phyloP scores from a whole-genome alignment of 345 rosid species.

The Pseudoturritis turrita region DNA sequence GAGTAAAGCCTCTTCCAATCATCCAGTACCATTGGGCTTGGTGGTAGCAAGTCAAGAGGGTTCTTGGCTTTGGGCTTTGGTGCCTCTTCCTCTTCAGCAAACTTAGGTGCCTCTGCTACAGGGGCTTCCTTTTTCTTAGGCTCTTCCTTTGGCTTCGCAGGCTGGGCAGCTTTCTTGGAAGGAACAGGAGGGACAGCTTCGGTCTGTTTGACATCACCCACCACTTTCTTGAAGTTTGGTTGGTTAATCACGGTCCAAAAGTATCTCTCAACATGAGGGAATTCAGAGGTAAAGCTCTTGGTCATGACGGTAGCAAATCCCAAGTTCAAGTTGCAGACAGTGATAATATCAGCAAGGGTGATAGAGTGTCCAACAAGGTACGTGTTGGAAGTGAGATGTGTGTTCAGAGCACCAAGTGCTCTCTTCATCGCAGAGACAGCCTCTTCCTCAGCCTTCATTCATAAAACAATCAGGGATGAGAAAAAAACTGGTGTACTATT shows the following conservation, averaged over 20 bases:
- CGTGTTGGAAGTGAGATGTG: conserved; percentile 69
- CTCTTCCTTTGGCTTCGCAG: conserved; percentile 68
- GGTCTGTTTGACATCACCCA: conserved; percentile 84
- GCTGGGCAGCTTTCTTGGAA: conserved; percentile 64
- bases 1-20: conserved; percentile 99
- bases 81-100: conserved; percentile 57
- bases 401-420: conserved; percentile 68
- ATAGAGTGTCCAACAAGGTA: conserved; percentile 89
- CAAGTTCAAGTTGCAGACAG: conserved; percentile 59
- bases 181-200: conserved; percentile 53
- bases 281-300: conserved; percentile 76
- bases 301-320: conserved; percentile 59
- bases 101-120: conserved; percentile 39
- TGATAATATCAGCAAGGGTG: conserved; percentile 77
- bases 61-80: conserved; percentile 88
- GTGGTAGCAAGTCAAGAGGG: conserved; percentile 90
- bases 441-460: conserved; percentile 77
- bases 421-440: conserved; percentile 68
- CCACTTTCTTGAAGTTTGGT: conserved; percentile 72
- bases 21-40: conserved; percentile 89
- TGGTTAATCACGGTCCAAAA: conserved; percentile 97
- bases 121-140: conserved; percentile 59
- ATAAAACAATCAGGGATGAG: conserved; percentile 1
- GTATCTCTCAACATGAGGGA: conserved; percentile 97
- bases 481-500: not conserved